Conservation (phyloP, 768 basidiomycete species). For the Lactarius sanguifluus region DNA sequence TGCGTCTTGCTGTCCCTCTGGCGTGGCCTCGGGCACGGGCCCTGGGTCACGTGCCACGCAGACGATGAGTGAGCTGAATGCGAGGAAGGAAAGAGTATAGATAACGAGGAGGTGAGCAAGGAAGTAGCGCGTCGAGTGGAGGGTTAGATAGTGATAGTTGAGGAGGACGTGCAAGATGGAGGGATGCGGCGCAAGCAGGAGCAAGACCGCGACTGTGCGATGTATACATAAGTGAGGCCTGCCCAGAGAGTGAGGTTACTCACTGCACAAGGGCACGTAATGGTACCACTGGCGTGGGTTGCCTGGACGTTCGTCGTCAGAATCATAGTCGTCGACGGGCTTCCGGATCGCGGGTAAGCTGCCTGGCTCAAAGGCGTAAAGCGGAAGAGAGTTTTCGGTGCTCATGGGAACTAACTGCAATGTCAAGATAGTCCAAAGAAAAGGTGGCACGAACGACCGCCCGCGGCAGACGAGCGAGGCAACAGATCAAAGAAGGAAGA, state of each 20-base stretch:
- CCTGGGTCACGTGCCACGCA: constrained; percentile 77
- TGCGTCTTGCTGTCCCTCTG: constrained; percentile 30
- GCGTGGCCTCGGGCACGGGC: constrained; percentile 40
- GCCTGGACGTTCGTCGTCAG: constrained; percentile 10
- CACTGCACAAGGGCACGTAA: constrained; percentile 26
- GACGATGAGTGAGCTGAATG: constrained; percentile 70
- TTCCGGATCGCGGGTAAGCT: constrained; percentile 10
- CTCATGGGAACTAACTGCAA: background rate
- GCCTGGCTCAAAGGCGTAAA: constrained; percentile 19
- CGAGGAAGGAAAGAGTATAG: constrained; percentile 67
- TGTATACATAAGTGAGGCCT: background rate
- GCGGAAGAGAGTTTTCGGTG: constrained; percentile 9
- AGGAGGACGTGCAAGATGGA: constrained; percentile 67
- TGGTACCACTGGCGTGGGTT: constrained; percentile 28
- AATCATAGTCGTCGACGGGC: constrained; percentile 14
- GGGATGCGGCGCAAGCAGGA: constrained; percentile 73
- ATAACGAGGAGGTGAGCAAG: constrained; percentile 54
- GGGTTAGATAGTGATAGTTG: constrained; percentile 60
- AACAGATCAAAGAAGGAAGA: background rate
- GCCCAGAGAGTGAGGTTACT: background rate
- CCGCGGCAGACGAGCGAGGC: background rate
- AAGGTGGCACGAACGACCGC: constrained; percentile 5
- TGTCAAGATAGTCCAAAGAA: constrained; percentile 1
- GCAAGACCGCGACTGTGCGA: constrained; percentile 45
- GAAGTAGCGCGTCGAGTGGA: constrained; percentile 49